Evolutionary conservation across 2,329 filamentous ascomycete genomes (phyloP).

Genomic region (Beauveria sp.): DNA sequence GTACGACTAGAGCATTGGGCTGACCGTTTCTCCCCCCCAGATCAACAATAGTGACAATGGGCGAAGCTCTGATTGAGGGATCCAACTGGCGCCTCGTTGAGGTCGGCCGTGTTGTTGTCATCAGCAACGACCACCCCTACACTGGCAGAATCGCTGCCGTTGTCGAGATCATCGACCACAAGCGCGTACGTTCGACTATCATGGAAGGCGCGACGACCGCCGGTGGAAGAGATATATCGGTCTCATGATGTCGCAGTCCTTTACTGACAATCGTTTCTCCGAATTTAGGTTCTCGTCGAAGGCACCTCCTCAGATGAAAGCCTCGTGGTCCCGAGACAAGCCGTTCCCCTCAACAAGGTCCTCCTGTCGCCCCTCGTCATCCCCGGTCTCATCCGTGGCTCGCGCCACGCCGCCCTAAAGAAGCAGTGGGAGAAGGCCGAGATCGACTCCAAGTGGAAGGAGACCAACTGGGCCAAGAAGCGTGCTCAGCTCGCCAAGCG

Average conservation of each 20-base stretch:
- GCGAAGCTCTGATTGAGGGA: slow-evolving; percentile 73
- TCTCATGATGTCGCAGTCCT: neutral
- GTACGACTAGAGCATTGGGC: slow-evolving; percentile 19
- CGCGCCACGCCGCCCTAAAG: slow-evolving; percentile 75
- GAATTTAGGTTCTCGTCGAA: slow-evolving; percentile 80
- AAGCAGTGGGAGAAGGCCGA: slow-evolving; percentile 84
- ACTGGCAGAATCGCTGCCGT: slow-evolving; percentile 84
- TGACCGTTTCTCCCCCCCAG: slow-evolving; percentile 31
- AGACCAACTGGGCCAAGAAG: slow-evolving; percentile 93
- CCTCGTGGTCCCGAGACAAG: slow-evolving; percentile 78
- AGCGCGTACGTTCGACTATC: slow-evolving; percentile 67
- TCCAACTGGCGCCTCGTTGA: slow-evolving; percentile 93
- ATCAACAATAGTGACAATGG: slow-evolving; percentile 60
- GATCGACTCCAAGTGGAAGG: slow-evolving; percentile 88
- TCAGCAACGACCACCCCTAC: slow-evolving; percentile 71
- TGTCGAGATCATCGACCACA: slow-evolving; percentile 99
- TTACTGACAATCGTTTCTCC: slow-evolving; percentile 11
- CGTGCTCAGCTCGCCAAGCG: slow-evolving; percentile 77
- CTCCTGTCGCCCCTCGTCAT: slow-evolving; percentile 89
- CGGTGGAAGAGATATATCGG: neutral
- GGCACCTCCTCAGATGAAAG: slow-evolving; percentile 78
- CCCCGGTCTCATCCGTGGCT: slow-evolving; percentile 74
- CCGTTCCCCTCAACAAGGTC: slow-evolving; percentile 70
- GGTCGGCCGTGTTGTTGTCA: slow-evolving; percentile 93
- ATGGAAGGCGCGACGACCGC: neutral